Evolutionary conservation across 2,329 filamentous ascomycete genomes (phyloP).

Genomic region (Penicillium occitanis): DNA sequence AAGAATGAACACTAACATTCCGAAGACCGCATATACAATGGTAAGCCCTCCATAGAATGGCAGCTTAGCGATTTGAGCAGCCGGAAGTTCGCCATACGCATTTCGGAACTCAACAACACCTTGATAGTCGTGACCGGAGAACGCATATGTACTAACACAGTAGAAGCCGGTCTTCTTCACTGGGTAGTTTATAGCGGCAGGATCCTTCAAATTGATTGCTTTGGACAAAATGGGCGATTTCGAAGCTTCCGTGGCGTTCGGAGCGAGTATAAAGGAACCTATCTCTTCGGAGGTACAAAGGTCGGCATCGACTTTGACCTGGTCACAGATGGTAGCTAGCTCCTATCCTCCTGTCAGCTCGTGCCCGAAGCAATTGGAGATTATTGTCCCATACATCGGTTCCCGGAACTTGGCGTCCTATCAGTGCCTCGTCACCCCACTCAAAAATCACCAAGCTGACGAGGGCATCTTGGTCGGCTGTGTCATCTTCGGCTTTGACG

Average conservation of each 20-base stretch:
- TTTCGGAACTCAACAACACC: slow-evolving; percentile 91
- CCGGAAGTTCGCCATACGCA: slow-evolving; percentile 91
- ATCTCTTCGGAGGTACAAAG: slow-evolving; percentile 75
- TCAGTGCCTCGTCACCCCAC: slow-evolving; percentile 78
- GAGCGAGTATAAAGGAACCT: slow-evolving; percentile 78
- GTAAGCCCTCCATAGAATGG: slow-evolving; percentile 95
- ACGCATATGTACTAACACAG: slow-evolving; percentile 79
- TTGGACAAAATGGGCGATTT: slow-evolving; percentile 72
- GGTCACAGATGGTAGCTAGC: slow-evolving; percentile 73
- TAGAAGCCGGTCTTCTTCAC: slow-evolving; percentile 94
- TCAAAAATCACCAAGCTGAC: slow-evolving; percentile 90
- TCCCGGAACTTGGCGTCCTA: slow-evolving; percentile 64
- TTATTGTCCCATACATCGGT: slow-evolving; percentile 1
- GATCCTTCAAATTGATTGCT: slow-evolving; percentile 77
- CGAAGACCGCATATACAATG: slow-evolving; percentile 86
- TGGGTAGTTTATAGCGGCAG: slow-evolving; percentile 71
- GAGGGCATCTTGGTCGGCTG: slow-evolving; percentile 66
- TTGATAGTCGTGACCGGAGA: slow-evolving; percentile 66
- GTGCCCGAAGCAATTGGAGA: not conserved
- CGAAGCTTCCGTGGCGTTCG: slow-evolving; percentile 71
- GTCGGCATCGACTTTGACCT: slow-evolving; percentile 64
- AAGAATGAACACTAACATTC: slow-evolving; percentile 53
- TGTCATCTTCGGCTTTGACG: slow-evolving; percentile 57
- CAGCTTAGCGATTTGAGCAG: slow-evolving; percentile 92
- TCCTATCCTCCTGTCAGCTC: slow-evolving; percentile 42